Base-by-base conservation (phyloP, 2,329 filamentous ascomycete genomes). In the Penicillium sp. region DNA sequence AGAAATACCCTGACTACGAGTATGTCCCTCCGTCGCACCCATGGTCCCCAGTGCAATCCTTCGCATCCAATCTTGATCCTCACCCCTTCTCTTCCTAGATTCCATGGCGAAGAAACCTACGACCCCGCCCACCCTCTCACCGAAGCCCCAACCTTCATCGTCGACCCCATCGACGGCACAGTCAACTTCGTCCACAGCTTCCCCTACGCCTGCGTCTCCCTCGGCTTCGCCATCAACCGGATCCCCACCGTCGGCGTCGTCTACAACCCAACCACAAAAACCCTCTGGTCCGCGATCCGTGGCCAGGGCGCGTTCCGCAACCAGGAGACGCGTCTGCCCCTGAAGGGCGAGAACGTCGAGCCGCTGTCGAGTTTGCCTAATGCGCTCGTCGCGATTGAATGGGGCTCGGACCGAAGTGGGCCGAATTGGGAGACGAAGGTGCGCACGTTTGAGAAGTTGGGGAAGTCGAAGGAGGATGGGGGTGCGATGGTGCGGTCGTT, bases 151-250 rank as follows among this genome's bases (percentile, higher is more conserved):
- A 88, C 86, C 3, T 87, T 88, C 74, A 79, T 88, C 59, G 81
- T 85, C 61, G 86, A 88, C 69, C 86, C 86, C 5, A 87, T 88
- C 53, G 86, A 88, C 71, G 86, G 86, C 53, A 88, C 86, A 3
- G 84, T 84, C 28, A 88, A 88, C 73, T 87, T 88, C 64, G 83
- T 88, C n/a, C 86, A 88, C 71, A 78, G 79, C 22, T 81, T 85
- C 69, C 83, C 83, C 1, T 85, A 84, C 68, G 81, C 86, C 34
- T 82, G 79, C 68, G 83, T 88, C 61, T 86, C 84, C 5, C 78
- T 88, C 15, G 86, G 85, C 1, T 80, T 88, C 55, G 78, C 83
- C 1, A 69, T 86, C 35, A 65, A 80, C 42, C 71, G 75, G 34
- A 73, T 75, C 12, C 85, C 86, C 0, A 76, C 79, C 2, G 81